Evolutionary conservation across 441 rosid species (phyloP).

Genomic region (Croton setiger): DNA sequence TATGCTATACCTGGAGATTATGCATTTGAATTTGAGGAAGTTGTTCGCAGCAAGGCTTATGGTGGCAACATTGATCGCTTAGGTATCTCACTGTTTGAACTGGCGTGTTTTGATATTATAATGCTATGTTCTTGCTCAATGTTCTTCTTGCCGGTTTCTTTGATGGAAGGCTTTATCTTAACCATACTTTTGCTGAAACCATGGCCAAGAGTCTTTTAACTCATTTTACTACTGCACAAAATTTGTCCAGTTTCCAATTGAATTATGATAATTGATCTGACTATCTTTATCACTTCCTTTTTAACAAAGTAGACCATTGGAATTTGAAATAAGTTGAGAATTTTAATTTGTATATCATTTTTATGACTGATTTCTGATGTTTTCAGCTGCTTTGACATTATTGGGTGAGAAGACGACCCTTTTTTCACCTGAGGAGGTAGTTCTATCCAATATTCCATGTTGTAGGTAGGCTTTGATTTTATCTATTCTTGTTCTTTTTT

Average conservation of each 20-base stretch:
- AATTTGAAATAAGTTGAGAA: slow-evolving; percentile 12
- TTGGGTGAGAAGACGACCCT: slow-evolving; percentile 99
- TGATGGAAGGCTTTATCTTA: neutral
- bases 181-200: slow-evolving; percentile 5
- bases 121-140: neutral
- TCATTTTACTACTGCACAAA: neutral
- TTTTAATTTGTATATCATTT: slow-evolving; percentile 17
- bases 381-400: slow-evolving; percentile 77
- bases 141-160: neutral
- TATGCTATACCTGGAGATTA: slow-evolving; percentile 92
- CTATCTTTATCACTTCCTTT: neutral
- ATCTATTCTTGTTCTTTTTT: neutral
- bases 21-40: slow-evolving; percentile 91
- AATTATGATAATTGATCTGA: slow-evolving; percentile 1
- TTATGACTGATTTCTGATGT: slow-evolving; percentile 22
- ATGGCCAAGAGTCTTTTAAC: neutral
- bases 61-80: slow-evolving; percentile 79
- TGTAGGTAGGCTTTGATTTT: slow-evolving; percentile 66
- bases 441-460: slow-evolving; percentile 89
- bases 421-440: slow-evolving; percentile 79
- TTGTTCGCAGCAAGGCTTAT: slow-evolving; percentile 69
- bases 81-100: slow-evolving; percentile 43
- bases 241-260: neutral
- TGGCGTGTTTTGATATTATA: neutral
- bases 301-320: neutral